Evolutionary conservation across 2,329 filamentous ascomycete genomes (phyloP), one percentile per base, ranked within the genome.

Genomic region (Neofusicoccum kwambonambiense): DNA sequence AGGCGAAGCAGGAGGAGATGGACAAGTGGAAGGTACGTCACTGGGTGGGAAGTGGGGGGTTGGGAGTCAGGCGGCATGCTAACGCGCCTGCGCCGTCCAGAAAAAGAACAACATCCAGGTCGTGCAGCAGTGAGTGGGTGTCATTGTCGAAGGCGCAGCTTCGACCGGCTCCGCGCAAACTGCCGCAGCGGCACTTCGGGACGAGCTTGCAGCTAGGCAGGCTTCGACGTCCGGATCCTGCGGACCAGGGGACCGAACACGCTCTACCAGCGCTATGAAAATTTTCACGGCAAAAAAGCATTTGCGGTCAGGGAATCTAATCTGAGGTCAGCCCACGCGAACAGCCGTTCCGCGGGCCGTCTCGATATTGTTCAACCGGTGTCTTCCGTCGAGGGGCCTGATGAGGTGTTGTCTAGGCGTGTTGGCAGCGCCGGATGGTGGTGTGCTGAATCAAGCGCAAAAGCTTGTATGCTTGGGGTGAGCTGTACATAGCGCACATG

Each of bases 1-100:
- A 96, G 83, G 81, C 84, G 37, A 96, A 97, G 80, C 93, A 99
- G 78, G 88, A 92, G 47, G 95, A 99, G 75, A 87, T 99, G 83
- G 94, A 99, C 77, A 93, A 90, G 78, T 99, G 95, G 95, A 99
- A 99, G 92, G 94, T 96, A 80, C 65, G 87, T 67, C 62, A 37
- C n/a, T 35, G 3, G 35, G 22, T 31, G 41, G 31, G 19, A 15
- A 17, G 11, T 3, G 49, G 27, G n/a, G 17, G 44, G 31, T 19
- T 7, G 41, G 42, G 5, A 44, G 15, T 22, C 56, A 60, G 22
- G 52, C 8, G 49, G 11, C 39, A 42, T 65, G 61, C 61, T 67
- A 66, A 66, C 64, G 65, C 57, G 31, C 37, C 22, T 31, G 17
- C 39, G 41, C 41, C 31, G 13, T 75, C 75, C 78, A 93, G 91